Base-by-base conservation (phyloP, 441 rosid genomes). In the Erysimum cheiri region DNA sequence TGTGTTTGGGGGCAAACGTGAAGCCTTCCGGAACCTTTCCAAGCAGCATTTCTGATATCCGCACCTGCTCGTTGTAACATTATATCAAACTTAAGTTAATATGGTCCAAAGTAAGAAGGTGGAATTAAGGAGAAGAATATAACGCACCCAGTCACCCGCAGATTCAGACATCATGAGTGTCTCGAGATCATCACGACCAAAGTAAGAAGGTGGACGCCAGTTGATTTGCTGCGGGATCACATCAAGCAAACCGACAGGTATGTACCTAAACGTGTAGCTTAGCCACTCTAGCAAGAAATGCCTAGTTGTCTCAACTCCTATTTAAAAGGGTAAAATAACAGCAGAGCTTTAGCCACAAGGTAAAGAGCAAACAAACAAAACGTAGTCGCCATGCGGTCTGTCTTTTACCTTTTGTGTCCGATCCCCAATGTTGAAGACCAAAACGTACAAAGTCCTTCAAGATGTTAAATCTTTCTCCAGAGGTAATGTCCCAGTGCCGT, bases 371-470 rank as follows among this genome's bases (percentile, higher is more conserved):
- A 64, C 15, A n/a, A 64, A 8, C 26, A 64, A 47, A 15, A 33
- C 32, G 1, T 53, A 37, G n/a, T 15, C 36, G 24, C 37, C 61
- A 33, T 49, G 43, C 26, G 15, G n/a, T 66, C 26, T 31, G 49
- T 26, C 10, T 15, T 72, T 62, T 73, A 89, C 97, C 98, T 83
- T 90, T 91, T 26, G 80, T 81, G 74, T 94, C 97, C 26, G 97
- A 94, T 61, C 98, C 98, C 98, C 98, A 94, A 64, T 94, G 98
- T 69, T 94, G 81, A 54, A 94, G 93, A 47, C 98, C 98, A 80
- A 78, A 84, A 29, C 71, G 90, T 13, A 80, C 92, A 52, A 83
- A 94, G 69, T 94, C 97, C 81, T 91, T 90, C 77, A 94, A 71
- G 72, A 94, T 86, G 81, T 83, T 84, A 26, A 91, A 80, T 52